A percentile compares a stretch with the other conserved stretches of the same genome.
Evolutionary conservation across 2,329 filamentous ascomycete genomes (phyloP).

Genomic region (Nannizziopsis barbatae): DNA sequence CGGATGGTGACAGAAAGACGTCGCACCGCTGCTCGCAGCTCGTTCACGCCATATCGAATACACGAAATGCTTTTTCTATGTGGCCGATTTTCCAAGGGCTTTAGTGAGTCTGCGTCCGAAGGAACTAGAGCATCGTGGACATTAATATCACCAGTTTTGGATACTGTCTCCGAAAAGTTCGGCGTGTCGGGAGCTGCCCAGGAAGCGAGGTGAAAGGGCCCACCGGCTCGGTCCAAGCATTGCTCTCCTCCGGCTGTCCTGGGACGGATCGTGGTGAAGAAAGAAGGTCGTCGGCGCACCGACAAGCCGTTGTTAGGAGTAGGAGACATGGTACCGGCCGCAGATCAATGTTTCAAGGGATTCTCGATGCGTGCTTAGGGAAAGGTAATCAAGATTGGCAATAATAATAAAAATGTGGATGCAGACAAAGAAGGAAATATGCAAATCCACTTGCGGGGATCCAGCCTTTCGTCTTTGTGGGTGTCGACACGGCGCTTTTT

Average conservation of each 20-base stretch:
- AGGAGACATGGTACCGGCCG: constrained; percentile 8
- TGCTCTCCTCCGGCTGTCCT: constrained; percentile 24
- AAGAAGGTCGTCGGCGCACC: constrained; percentile 25
- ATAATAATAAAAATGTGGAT: too few relatives aligned
- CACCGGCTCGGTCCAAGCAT: constrained; percentile 1
- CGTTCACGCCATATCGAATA: constrained; percentile 33
- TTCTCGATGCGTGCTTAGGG: too few relatives aligned
- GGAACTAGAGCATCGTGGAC: background rate
- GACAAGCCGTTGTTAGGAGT: constrained; percentile 5
- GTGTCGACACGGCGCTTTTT: too few relatives aligned
- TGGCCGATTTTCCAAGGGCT: constrained; percentile 7
- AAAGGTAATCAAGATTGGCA: too few relatives aligned
- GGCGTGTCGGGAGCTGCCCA: constrained; percentile 14
- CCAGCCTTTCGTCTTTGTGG: too few relatives aligned
- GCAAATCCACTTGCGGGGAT: too few relatives aligned
- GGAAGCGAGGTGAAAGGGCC: constrained; percentile 11
- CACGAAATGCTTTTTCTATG: constrained; percentile 34
- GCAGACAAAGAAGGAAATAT: background rate
- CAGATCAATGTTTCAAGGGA: too few relatives aligned
- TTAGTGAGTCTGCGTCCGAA: background rate
- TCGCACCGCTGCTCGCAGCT: constrained; percentile 32
- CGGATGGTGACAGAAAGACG: constrained; percentile 33
- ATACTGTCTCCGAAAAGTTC: constrained; percentile 10
- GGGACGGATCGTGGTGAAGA: constrained; percentile 30
- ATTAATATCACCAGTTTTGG: background rate